Evolutionary conservation across 148 eudicot species (phyloP).

Genomic region (Cornus controversa): DNA sequence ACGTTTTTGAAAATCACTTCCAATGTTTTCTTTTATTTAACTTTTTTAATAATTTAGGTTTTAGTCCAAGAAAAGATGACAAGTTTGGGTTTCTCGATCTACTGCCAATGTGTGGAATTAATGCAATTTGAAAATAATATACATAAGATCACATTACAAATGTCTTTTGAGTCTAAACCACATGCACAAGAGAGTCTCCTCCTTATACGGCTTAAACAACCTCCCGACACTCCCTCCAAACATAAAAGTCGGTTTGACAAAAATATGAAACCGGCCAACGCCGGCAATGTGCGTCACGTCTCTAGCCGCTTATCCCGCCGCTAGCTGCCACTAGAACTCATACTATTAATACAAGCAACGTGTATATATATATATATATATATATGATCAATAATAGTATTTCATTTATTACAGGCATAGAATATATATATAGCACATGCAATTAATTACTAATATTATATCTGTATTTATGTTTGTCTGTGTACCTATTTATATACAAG

Average conservation of each 20-base stretch:
- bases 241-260: conserved; percentile 25
- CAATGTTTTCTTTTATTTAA: background rate
- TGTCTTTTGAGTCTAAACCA: background rate
- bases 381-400: background rate
- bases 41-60: background rate
- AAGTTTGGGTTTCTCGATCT: background rate
- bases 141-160: no score
- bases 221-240: conserved; percentile 12
- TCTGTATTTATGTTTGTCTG: no score
- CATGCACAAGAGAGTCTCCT: background rate
- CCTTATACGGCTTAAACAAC: conserved; percentile 23
- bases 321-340: conserved; percentile 9
- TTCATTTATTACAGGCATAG: no score
- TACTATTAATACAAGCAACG: background rate
- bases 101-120: no score
- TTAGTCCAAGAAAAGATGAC: background rate
- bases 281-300: conserved; percentile 20
- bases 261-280: conserved; percentile 36
- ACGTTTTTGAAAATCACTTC: background rate
- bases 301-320: conserved; percentile 43
- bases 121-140: no score
- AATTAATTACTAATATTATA: no score
- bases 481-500: no score
- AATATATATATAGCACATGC: background rate
- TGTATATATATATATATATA: background rate